A percentile compares a stretch with the other conserved stretches of the same genome.
These are phyloP conservation scores for Salix dunnii DNA, from an alignment of 345 rosid genomes.

Conservation along the genomic window DNA sequence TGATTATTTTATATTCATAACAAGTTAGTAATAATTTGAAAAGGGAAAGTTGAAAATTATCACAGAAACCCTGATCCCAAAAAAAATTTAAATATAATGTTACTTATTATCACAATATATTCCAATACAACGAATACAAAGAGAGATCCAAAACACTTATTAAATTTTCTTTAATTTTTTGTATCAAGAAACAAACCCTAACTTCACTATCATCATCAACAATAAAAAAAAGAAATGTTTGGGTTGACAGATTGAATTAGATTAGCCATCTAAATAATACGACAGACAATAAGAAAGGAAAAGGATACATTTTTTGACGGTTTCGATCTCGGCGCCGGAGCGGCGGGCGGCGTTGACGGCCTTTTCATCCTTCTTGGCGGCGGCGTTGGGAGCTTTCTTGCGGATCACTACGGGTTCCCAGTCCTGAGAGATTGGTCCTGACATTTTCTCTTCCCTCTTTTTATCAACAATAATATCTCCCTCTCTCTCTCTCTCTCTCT, in stretches of 20 bases:
- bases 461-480: background rate
- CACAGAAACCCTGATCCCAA: background rate
- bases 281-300: too few species aligned
- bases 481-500: background rate
- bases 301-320: constrained; percentile 19
- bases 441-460: constrained; percentile 1
- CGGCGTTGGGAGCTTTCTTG: constrained; percentile 35
- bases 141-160: background rate
- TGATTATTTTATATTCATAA: background rate
- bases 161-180: background rate
- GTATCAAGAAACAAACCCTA: background rate
- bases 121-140: background rate
- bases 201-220: background rate
- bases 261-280: background rate
- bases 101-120: background rate
- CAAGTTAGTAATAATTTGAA: background rate
- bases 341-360: constrained; percentile 35
- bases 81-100: background rate
- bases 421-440: constrained; percentile 33
- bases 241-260: background rate
- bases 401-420: constrained; percentile 37
- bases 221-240: background rate
- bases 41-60: background rate
- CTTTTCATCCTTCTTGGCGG: constrained; percentile 34
- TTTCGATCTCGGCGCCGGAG: constrained; percentile 33